These are phyloP conservation scores for Phaffia rhodozyma DNA, from an alignment of 1,284 basidiomycete species.

Conservation along the genomic window DNA sequence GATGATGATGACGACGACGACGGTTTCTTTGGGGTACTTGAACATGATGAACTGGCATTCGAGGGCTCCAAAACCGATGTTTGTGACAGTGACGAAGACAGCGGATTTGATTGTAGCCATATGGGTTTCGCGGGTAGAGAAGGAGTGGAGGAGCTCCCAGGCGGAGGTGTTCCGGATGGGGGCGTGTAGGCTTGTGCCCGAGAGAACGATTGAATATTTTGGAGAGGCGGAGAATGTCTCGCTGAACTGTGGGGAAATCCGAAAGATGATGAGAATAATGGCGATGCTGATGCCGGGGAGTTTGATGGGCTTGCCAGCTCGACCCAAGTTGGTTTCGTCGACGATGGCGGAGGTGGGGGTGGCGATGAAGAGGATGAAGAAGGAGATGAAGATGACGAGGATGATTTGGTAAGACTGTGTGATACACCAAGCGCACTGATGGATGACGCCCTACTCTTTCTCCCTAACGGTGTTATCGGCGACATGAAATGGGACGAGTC, in stretches of 20 bases:
- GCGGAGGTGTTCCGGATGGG: background rate
- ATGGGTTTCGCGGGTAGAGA: conserved; percentile 4
- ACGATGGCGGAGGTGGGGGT: background rate
- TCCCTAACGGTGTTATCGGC: background rate
- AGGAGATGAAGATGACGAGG: background rate
- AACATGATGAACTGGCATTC: background rate
- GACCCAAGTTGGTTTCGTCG: background rate
- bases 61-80: background rate
- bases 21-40: background rate
- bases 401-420: background rate
- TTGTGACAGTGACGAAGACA: background rate
- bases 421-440: background rate
- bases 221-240: background rate
- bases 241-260: too few relatives aligned
- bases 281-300: too few relatives aligned
- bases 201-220: conserved; percentile 1
- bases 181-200: background rate
- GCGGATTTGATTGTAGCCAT: background rate
- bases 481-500: background rate
- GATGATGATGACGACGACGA: too few relatives aligned
- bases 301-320: too few relatives aligned
- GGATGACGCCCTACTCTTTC: background rate
- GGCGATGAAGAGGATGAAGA: background rate
- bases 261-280: too few relatives aligned
- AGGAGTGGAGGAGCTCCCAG: background rate